Percentiles rank a stretch among this genome's conserved stretches.
Conservation (phyloP, 306 rosid genomes). For the Pachyrhizus erosus region DNA sequence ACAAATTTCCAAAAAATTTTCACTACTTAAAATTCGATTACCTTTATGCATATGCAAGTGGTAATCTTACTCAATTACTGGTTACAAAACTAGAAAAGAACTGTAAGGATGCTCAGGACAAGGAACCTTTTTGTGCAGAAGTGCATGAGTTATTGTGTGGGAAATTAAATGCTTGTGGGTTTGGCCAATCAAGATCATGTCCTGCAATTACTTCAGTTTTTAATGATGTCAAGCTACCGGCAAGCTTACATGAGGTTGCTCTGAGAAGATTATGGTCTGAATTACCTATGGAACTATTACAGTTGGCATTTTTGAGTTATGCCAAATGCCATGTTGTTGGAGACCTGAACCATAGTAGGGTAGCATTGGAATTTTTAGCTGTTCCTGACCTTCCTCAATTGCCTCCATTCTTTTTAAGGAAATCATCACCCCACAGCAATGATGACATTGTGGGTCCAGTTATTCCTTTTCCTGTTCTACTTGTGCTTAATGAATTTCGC, state of each 20-base stretch:
- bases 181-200: conserved; percentile 54
- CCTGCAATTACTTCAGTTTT: conserved; percentile 57
- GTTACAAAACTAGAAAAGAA: conserved; percentile 40
- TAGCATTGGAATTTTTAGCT: conserved; percentile 57
- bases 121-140: conserved; percentile 46
- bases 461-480: conserved; percentile 70
- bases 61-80: conserved; percentile 51
- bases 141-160: conserved; percentile 64
- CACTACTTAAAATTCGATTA: conserved; percentile 56
- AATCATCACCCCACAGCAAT: conserved; percentile 54
- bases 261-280: conserved; percentile 68
- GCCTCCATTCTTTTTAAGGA: conserved; percentile 76
- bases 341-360: conserved; percentile 34
- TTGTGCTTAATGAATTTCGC: conserved; percentile 56
- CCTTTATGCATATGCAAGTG: conserved; percentile 58
- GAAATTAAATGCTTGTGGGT: conserved; percentile 63
- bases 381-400: conserved; percentile 64
- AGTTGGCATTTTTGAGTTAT: conserved; percentile 59
- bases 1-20: conserved; percentile 50
- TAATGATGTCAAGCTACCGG: conserved; percentile 60
- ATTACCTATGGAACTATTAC: conserved; percentile 64
- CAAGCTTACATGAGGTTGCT: conserved; percentile 61
- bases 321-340: conserved; percentile 49
- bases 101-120: background rate
- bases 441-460: conserved; percentile 72